A percentile compares a stretch with the other conserved stretches of the same genome.
These are phyloP conservation scores for Hamigera avellanea DNA, from an alignment of 495 filamentous ascomycete species.

Conservation along the genomic window DNA sequence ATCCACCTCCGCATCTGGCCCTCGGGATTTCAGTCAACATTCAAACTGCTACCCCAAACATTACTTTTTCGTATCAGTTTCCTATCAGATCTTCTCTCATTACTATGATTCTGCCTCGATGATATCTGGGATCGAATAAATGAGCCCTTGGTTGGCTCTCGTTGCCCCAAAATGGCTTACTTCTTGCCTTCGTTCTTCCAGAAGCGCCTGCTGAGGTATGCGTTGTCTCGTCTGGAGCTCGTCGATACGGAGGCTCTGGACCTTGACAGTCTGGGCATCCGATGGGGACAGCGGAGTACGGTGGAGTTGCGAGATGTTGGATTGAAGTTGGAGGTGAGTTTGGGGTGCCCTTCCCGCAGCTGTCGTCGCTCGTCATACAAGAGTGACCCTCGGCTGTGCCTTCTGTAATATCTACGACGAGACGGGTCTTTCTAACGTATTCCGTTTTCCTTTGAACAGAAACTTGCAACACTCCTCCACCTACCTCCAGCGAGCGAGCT, in stretches of 20 bases:
- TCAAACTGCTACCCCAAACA: no score
- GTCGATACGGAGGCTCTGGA: constrained; percentile 74
- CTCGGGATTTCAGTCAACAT: constrained; percentile 17
- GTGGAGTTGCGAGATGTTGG: constrained; percentile 76
- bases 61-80: constrained; percentile 2
- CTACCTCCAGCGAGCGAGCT: constrained; percentile 60
- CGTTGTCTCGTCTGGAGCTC: constrained; percentile 63
- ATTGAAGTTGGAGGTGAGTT: constrained; percentile 55
- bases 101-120: constrained; percentile 19
- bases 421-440: not conserved
- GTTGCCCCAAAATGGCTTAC: constrained; percentile 28
- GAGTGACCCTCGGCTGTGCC: no score
- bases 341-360: constrained; percentile 3
- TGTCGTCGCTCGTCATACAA: no score
- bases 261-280: constrained; percentile 65
- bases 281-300: constrained; percentile 61
- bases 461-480: constrained; percentile 59
- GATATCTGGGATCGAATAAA: constrained; percentile 13
- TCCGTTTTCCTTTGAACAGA: constrained; percentile 23
- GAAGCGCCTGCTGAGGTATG: constrained; percentile 73
- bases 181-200: constrained; percentile 70
- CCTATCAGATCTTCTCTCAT: not conserved
- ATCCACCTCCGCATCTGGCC: constrained; percentile 2
- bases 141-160: constrained; percentile 22
- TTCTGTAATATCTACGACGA: no score